phyloP scores from a whole-genome alignment of 2,329 filamentous ascomycete genomes.

The Aspergillus tubingensis region DNA sequence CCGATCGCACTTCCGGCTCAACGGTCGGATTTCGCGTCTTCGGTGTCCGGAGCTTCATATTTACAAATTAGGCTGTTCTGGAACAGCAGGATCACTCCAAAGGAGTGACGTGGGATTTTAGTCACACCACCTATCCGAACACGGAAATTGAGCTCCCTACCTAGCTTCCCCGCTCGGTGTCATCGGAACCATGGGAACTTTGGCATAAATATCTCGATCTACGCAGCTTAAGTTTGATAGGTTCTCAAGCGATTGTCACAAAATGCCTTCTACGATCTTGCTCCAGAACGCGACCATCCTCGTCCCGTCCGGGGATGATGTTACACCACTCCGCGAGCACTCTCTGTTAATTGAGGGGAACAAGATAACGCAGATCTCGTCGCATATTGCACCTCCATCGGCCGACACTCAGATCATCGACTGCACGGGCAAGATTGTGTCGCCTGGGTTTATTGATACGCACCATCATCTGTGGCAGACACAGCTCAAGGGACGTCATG shows the following conservation, averaged over 20 bases:
- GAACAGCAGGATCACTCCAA: neutral
- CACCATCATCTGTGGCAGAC: constrained; percentile 51
- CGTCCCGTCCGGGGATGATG: constrained; percentile 17
- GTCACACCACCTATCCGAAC: neutral
- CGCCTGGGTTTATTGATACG: constrained; percentile 40
- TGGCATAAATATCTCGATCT: neutral
- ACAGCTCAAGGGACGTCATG: constrained; percentile 42
- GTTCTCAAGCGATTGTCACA: neutral
- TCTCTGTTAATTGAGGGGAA: constrained; percentile 25
- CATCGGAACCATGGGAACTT: too few relatives aligned
- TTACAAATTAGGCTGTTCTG: neutral
- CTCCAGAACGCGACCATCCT: constrained; percentile 20
- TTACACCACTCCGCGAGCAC: constrained; percentile 10
- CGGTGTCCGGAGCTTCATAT: neutral
- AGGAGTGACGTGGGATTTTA: neutral
- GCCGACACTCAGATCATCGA: constrained; percentile 38
- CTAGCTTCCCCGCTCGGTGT: neutral
- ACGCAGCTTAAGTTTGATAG: neutral
- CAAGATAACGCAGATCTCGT: constrained; percentile 23
- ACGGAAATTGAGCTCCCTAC: neutral
- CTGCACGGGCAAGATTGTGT: constrained; percentile 37
- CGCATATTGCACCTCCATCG: constrained; percentile 13
- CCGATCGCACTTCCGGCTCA: too few relatives aligned
- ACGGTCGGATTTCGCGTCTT: neutral
- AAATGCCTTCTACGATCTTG: constrained; percentile 17